These are phyloP conservation scores for Avena insularis DNA, from an alignment of 176 grass and related monocot species.

Conservation along the genomic window DNA sequence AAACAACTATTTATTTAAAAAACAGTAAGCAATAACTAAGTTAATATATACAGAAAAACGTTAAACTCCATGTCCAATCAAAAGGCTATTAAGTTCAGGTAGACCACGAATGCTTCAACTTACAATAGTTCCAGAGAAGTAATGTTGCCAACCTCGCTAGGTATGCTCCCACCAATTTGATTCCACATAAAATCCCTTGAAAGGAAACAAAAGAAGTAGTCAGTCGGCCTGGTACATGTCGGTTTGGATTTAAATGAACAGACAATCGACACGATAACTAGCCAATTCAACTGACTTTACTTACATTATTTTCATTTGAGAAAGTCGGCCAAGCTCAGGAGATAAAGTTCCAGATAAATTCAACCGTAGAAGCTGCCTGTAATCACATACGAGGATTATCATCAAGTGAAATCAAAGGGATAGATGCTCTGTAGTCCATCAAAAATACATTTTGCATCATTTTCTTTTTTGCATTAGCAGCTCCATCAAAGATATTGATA, in stretches of 20 bases:
- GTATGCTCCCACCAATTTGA: conserved; percentile 60
- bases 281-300: conserved; percentile 30
- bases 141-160: conserved; percentile 71
- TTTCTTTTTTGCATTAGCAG: conserved; percentile 3
- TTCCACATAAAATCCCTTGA: conserved; percentile 95
- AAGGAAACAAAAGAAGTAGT: conserved; percentile 28
- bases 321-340: conserved; percentile 81
- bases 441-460: not conserved
- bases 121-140: conserved; percentile 76
- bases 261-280: conserved; percentile 12
- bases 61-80: conserved; percentile 9
- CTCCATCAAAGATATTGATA: conserved; percentile 1
- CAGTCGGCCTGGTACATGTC: conserved; percentile 1
- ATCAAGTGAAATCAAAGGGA: conserved; percentile 18
- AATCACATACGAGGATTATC: conserved; percentile 45
- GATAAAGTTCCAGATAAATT: conserved; percentile 80
- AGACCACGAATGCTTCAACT: conserved; percentile 35
- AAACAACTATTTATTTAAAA: conserved; percentile 24
- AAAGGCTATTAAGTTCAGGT: conserved; percentile 14
- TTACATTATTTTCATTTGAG: conserved; percentile 88
- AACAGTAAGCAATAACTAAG: not conserved
- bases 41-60: not conserved
- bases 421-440: not conserved
- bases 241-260: not conserved
- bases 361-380: conserved; percentile 79